These are phyloP conservation scores for Diplocarpon rosae DNA, from an alignment of 2,329 filamentous ascomycete species.

Conservation along the genomic window DNA sequence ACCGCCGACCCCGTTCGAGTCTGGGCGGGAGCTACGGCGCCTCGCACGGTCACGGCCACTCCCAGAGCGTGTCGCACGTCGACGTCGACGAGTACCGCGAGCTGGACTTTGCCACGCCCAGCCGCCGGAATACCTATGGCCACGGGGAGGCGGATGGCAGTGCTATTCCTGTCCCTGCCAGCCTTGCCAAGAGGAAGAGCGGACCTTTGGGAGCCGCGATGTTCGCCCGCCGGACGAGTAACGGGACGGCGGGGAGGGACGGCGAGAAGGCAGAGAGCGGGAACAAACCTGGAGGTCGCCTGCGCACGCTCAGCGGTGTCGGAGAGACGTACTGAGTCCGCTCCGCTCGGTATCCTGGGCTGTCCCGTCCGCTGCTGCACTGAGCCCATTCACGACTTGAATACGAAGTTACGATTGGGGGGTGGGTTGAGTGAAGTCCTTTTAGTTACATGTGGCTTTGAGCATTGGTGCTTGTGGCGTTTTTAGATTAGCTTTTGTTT, in stretches of 20 bases:
- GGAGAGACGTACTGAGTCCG: constrained; percentile 43
- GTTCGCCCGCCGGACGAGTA: constrained; percentile 21
- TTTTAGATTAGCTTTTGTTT: constrained; percentile 5
- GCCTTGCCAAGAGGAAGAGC: constrained; percentile 40
- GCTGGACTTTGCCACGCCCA: constrained; percentile 32
- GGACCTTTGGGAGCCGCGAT: constrained; percentile 29
- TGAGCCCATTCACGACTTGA: constrained; percentile 9
- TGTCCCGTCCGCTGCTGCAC: background rate
- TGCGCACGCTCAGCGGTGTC: constrained; percentile 40
- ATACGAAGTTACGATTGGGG: constrained; percentile 12
- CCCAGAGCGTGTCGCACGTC: constrained; percentile 26
- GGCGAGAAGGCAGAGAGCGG: constrained; percentile 15
- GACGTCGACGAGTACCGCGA: constrained; percentile 23
- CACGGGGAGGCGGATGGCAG: constrained; percentile 32
- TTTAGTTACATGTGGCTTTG: constrained; percentile 8
- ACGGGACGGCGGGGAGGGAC: constrained; percentile 19
- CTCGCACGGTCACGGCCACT: constrained; percentile 26
- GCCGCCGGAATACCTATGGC: constrained; percentile 33
- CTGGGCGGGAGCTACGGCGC: constrained; percentile 24
- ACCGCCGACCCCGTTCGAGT: constrained; percentile 24
- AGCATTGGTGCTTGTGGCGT: constrained; percentile 15
- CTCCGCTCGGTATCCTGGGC: too few species aligned
- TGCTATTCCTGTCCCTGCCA: constrained; percentile 36
- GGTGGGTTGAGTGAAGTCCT: background rate
- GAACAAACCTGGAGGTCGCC: constrained; percentile 22